Evolutionary conservation across 805 yeast genomes (phyloP).

Genomic region (Saturnispora gosingensis): DNA sequence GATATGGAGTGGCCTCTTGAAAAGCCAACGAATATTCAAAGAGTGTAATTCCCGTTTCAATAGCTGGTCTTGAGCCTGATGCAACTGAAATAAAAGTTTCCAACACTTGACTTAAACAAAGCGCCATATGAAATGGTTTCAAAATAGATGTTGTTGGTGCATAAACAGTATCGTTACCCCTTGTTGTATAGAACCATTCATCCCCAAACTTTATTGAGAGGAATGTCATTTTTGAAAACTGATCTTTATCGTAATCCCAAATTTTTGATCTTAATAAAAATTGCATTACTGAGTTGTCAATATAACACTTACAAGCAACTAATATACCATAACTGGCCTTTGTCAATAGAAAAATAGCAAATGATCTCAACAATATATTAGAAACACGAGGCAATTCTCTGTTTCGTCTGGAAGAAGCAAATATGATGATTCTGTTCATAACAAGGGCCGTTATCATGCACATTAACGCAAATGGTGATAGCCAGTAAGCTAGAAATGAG

Average conservation of each 20-base stretch:
- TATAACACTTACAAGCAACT: constrained; percentile 14
- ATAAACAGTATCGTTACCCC: constrained; percentile 10
- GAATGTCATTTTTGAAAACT: constrained; percentile 20
- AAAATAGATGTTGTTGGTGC: constrained; percentile 42
- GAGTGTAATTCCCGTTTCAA: constrained; percentile 60
- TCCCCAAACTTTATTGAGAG: constrained; percentile 21
- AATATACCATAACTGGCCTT: constrained; percentile 31
- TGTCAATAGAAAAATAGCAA: constrained; percentile 29
- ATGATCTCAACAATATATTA: constrained; percentile 28
- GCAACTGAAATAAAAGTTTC: constrained; percentile 58
- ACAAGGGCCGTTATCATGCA: constrained; percentile 52
- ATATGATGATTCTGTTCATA: constrained; percentile 47
- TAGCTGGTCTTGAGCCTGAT: constrained; percentile 45
- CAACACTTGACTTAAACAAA: constrained; percentile 53
- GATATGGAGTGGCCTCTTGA: constrained; percentile 53
- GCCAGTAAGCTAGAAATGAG: constrained; percentile 40
- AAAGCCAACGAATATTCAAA: constrained; percentile 71
- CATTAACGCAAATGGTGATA: constrained; percentile 40
- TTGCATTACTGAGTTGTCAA: constrained; percentile 2
- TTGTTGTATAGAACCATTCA: constrained; percentile 11
- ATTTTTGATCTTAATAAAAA: constrained; percentile 10
- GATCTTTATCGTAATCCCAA: constrained; percentile 19
- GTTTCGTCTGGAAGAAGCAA: constrained; percentile 44
- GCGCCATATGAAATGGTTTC: constrained; percentile 49
- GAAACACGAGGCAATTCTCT: constrained; percentile 26